Evolutionary conservation across 2,329 filamentous ascomycete genomes (phyloP), one percentile per base, ranked within the genome.

Genomic region (Fusarium clavum): DNA sequence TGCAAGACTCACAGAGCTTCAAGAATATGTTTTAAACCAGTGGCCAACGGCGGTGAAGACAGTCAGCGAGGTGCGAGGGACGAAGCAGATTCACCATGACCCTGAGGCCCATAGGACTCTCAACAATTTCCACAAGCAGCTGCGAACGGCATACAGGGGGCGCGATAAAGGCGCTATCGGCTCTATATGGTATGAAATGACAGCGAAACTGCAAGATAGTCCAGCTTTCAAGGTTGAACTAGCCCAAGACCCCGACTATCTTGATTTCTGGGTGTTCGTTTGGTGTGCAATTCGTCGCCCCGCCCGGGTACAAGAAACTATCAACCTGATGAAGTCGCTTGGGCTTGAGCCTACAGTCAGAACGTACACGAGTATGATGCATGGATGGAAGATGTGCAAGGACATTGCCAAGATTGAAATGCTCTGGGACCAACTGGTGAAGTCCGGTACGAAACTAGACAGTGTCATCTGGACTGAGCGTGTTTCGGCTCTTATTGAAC

Each of bases 281-380:
- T 80, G 79, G 77, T 83, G 82, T 57, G 78, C 79, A 9, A 56
- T 79, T 4, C 74, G 76, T 2, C 75, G 76, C 12, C 63, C 74
- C 3, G 43, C 59, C n/a, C 72, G 70, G 61, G 55, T 81, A 14
- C 76, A 80, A 51, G 78, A 81, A 55, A 78, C 77, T 6, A 78
- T 85, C 72, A 79, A 81, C 32, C 59, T 81, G 45, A 87, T 87
- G 83, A 69, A 76, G 32, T 69, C 75, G 41, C 68, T 86, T 54
- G 87, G 86, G 2, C 76, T 91, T 30, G 78, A 81, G 59, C 90
- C 92, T 16, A 89, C 85, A 9, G 73, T 91, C 57, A 85, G 82
- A 71, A 91, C 92, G 0, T 96, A 92, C 87, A 91, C 89, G 41
- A 82, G 87, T 45, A 91, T 96, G 86, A 87, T 96, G 70, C 84